phyloP scores from a whole-genome alignment of 306 rosid genomes.

The Astragalus glycyphyllos region DNA sequence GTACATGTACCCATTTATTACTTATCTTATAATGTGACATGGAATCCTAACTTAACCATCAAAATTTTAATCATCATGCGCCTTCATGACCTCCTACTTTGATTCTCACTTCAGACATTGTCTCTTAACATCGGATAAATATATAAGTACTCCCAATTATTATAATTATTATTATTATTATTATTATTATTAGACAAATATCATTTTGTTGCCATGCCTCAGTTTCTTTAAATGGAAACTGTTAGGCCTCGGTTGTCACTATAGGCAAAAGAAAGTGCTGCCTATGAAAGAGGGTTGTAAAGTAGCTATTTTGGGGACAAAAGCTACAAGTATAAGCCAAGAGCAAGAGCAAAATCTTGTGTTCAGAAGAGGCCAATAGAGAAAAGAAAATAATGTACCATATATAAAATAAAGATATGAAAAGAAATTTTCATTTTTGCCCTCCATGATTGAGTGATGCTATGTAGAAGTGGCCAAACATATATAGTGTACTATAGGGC shows the following conservation, averaged over 20 bases:
- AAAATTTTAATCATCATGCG: too few species aligned
- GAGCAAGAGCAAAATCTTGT: background rate
- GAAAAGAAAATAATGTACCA: background rate
- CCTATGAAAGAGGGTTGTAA: background rate
- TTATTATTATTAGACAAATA: background rate
- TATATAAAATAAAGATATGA: conserved; percentile 3
- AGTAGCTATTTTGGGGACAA: background rate
- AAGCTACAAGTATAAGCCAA: background rate
- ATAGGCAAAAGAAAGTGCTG: background rate
- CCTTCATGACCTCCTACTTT: too few species aligned
- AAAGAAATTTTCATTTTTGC: conserved; percentile 12
- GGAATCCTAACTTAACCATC: too few species aligned
- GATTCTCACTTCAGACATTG: too few species aligned
- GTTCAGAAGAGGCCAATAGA: background rate
- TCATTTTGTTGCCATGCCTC: background rate
- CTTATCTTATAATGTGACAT: too few species aligned
- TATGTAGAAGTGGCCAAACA: conserved; percentile 30
- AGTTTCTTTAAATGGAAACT: too few species aligned
- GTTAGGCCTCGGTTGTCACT: background rate
- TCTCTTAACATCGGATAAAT: too few species aligned
- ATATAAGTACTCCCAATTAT: background rate
- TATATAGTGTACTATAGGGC: background rate
- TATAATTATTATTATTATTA: background rate
- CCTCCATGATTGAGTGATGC: background rate
- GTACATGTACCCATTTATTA: too few species aligned